Evolutionary conservation across 495 filamentous ascomycete species (phyloP).

Genomic region (Peziza echinospora): DNA sequence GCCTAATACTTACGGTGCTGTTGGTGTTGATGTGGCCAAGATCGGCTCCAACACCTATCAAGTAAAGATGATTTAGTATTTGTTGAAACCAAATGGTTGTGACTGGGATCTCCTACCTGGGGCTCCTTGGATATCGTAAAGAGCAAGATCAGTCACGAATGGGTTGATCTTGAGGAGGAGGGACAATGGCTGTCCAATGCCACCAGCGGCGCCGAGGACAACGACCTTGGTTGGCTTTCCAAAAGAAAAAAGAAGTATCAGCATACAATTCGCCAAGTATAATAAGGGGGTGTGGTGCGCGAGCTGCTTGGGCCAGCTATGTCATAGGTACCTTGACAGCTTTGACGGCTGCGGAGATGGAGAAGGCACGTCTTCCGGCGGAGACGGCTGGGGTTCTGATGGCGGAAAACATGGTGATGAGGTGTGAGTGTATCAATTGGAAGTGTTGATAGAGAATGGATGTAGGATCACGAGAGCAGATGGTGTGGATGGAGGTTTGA

Average conservation of each 20-base stretch:
- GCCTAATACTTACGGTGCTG: constrained; percentile 34
- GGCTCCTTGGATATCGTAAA: constrained; percentile 90
- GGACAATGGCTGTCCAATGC: constrained; percentile 94
- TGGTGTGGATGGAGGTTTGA: no score
- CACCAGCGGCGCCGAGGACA: constrained; percentile 86
- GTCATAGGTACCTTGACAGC: constrained; percentile 39
- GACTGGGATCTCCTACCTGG: constrained; percentile 44
- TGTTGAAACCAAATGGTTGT: not conserved
- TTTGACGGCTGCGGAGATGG: constrained; percentile 49
- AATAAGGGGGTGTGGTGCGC: not conserved
- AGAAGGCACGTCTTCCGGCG: constrained; percentile 80
- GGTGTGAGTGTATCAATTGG: not conserved
- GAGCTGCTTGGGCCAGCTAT: no score
- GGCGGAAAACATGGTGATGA: constrained; percentile 4
- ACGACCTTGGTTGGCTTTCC: constrained; percentile 81
- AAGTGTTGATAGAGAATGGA: no score
- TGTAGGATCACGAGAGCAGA: no score
- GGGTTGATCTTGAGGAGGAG: constrained; percentile 97
- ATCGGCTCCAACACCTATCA: constrained; percentile 88
- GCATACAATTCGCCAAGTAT: constrained; percentile 3
- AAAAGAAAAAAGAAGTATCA: constrained; percentile 19
- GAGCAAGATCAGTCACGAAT: constrained; percentile 67
- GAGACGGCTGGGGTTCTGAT: constrained; percentile 62
- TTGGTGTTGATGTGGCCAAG: constrained; percentile 98
- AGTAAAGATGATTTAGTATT: not conserved